Evolutionary conservation across 176 grass and related monocot genomes (phyloP), one percentile per base, ranked within the genome.

Genomic region (Bromus sterilis): DNA sequence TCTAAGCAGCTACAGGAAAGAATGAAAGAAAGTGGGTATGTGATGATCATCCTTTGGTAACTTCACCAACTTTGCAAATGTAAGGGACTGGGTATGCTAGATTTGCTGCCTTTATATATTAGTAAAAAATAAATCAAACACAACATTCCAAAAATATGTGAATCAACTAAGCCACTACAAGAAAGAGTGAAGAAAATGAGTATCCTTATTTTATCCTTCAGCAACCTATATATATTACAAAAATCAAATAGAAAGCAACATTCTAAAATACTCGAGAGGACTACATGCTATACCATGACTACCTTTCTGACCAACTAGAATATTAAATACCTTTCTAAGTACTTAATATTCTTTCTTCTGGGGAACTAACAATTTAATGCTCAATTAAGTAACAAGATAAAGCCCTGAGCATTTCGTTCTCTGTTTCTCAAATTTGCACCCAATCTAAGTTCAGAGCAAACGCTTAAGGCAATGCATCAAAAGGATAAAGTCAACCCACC

Each of bases 401-500:
- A 15, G 11, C 42, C 24, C 36, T 70, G 25, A 46, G 20, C 36
- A 44, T 42, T 34, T 69, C 49, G 21, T 58, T 11, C 46, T 59
- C 5, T 48, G 24, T 30, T 72, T 51, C 6, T 30, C 7, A 36
- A 2, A 35, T 61, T 62, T 39, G n/a, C n/a, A 78, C 48, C 61
- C 6, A 41, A 56, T 23, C 46, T 32, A 7, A 66, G 43, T 63
- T 80, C 18, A 80, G 51, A 48, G 4, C 12, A 80, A 65, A 55
- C 25, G 68, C 42, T 46, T 11, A 71, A 71, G 69, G 69, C 31
- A 21, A 72, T 18, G 21, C 26, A 73, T 31, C 26, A 80, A 80
- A 74, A 25, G 44, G 59, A 71, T 37, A 41, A 66, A 64, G 77
- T 80, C 58, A 75, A 66, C 68, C 9, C 63, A 56, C 10, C 68